Evolutionary conservation across 495 filamentous ascomycete species (phyloP), one percentile per base, ranked within the genome.

Genomic region (Xylaria nigripes): DNA sequence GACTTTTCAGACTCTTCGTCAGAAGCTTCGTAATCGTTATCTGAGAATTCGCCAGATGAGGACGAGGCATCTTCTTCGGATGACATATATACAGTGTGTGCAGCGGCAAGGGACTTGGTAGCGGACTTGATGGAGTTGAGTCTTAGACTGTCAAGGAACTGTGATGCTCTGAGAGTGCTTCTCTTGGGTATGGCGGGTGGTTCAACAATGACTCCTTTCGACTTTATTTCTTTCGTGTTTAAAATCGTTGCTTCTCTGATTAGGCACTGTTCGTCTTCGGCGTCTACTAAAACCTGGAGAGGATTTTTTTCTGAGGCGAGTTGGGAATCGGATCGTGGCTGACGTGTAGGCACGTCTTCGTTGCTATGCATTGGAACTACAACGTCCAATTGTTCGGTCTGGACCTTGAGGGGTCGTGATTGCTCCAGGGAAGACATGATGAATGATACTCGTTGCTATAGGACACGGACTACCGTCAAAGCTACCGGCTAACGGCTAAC

Each of bases 61-160:
- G 75, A 76, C 15, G 75, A 78, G 42, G 68, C 75, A 43, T 76
- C 73, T 56, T 78, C 75, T 47, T 78, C 75, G 5, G 74, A 76
- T 8, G 75, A 78, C 18, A 78, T 72, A 58, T 78, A 78, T 46
- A 72, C 55, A 47, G 74, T 69, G 56, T 75, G 72, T 2, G 73
- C 69, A n/a, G 61, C 65, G 50, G 58, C 56, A 49, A 59, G 56
- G 32, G 52, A 54, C 58, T 70, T 54, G 43, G 55, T 57, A n/a
- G 55, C 54, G 1, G 66, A 50, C 48, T 67, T 64, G 54, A 65
- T 64, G 25, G 67, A 56, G 15, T 63, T 63, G n/a, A 73, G 61
- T 58, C 70, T 70, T n/a, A 75, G n/a, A 53, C 57, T 69, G 47
- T 72, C 68, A 9, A 76, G 61, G 23, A 76, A 51, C 44, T 68